Evolutionary conservation across 345 rosid genomes (phyloP).

Genomic region (Corymbia maculata): DNA sequence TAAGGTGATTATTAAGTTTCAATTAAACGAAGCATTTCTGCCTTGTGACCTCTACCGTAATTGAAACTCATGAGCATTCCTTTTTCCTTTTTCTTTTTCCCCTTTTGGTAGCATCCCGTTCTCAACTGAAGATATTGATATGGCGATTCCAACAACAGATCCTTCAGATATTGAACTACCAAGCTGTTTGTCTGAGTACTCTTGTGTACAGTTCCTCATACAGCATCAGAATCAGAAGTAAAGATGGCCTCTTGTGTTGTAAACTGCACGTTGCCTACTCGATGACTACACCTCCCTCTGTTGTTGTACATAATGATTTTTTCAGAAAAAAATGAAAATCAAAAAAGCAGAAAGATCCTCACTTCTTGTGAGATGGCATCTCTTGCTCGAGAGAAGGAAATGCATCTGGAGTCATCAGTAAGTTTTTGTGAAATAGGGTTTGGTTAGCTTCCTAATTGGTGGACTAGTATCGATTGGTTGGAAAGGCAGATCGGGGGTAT

Average conservation of each 20-base stretch:
- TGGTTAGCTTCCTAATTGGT: background rate
- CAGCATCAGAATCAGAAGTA: background rate
- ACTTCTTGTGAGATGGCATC: background rate
- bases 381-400: background rate
- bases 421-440: background rate
- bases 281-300: background rate
- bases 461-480: background rate
- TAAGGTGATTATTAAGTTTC: background rate
- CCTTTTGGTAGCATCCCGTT: slow-evolving; percentile 73
- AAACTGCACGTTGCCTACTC: background rate
- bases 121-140: slow-evolving; percentile 91
- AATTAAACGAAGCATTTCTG: background rate
- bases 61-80: background rate
- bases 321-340: background rate
- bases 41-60: background rate
- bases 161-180: slow-evolving; percentile 63
- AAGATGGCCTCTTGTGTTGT: background rate
- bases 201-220: slow-evolving; percentile 57
- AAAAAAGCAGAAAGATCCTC: background rate
- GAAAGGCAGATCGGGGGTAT: background rate
- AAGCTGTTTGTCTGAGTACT: slow-evolving; percentile 40
- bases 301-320: background rate
- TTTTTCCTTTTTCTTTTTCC: background rate
- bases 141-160: slow-evolving; percentile 75
- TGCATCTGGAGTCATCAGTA: background rate